Evolutionary conservation across 2,329 filamentous ascomycete species (phyloP).

Genomic region (Albophoma yamanashiensis): DNA sequence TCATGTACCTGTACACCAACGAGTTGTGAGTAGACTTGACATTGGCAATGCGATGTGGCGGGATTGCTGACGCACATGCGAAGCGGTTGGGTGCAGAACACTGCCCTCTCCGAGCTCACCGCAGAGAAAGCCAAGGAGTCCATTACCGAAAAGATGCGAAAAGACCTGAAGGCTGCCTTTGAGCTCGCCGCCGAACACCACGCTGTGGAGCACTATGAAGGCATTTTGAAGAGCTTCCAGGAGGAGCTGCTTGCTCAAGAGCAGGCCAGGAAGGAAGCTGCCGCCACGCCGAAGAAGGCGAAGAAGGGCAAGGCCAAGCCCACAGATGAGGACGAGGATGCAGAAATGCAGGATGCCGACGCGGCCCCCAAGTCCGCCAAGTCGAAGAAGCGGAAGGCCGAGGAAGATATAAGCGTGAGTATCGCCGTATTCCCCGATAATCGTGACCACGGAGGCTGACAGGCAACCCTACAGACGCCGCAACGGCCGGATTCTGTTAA

Average conservation of each 20-base stretch:
- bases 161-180: conserved; percentile 70
- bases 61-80: conserved; percentile 7
- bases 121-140: conserved; percentile 58
- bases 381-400: conserved; percentile 74
- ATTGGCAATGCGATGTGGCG: neutral
- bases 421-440: no score
- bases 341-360: conserved; percentile 53
- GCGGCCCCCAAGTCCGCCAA: conserved; percentile 53
- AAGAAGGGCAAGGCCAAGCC: conserved; percentile 40
- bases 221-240: conserved; percentile 58
- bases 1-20: conserved; percentile 92
- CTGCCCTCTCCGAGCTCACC: conserved; percentile 67
- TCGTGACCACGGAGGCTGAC: conserved; percentile 5
- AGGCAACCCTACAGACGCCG: conserved; percentile 32
- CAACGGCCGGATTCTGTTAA: conserved; percentile 51
- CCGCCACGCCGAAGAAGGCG: conserved; percentile 26
- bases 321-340: conserved; percentile 44
- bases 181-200: conserved; percentile 68
- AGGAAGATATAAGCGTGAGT: conserved; percentile 52
- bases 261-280: conserved; percentile 32
- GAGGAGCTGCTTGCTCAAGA: conserved; percentile 52
- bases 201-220: conserved; percentile 73
- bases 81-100: conserved; percentile 88
- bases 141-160: conserved; percentile 68
- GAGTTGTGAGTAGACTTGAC: conserved; percentile 69